Evolutionary conservation across 83 land plant genomes (phyloP).

Genomic region (Picea mariana): DNA sequence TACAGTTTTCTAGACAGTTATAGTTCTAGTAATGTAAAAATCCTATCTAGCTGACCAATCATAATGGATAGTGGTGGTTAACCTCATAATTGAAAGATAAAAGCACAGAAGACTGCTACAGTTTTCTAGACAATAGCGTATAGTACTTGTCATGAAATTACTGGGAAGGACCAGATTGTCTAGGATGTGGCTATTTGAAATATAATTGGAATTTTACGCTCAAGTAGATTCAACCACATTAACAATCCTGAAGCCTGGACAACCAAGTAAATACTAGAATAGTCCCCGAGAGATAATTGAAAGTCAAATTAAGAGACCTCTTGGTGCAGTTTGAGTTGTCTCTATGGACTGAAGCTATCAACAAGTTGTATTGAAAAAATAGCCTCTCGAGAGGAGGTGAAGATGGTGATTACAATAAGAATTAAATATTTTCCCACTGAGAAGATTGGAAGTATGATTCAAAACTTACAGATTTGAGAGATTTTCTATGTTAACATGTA

Average conservation of each 20-base stretch:
- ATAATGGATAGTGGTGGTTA: conserved; percentile 62
- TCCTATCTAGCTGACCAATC: conserved; percentile 49
- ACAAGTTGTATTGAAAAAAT: conserved; percentile 51
- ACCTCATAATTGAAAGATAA: conserved; percentile 60
- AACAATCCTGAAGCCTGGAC: too few species aligned
- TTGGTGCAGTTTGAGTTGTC: conserved; percentile 54
- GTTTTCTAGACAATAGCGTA: conserved; percentile 53
- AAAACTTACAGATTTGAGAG: conserved; percentile 28
- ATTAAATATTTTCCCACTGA: too few species aligned
- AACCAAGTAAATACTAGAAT: conserved; percentile 47
- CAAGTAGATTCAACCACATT: too few species aligned
- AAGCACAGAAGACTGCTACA: conserved; percentile 73
- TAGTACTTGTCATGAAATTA: conserved; percentile 53
- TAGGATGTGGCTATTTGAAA: conserved; percentile 35
- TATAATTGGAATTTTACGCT: conserved; percentile 69
- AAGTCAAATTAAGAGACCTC: conserved; percentile 68
- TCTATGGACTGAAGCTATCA: conserved; percentile 43
- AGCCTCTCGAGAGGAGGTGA: conserved; percentile 47
- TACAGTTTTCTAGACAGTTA: conserved; percentile 38
- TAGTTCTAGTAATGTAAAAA: conserved; percentile 41
- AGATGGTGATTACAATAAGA: too few species aligned
- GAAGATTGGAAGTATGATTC: too few species aligned
- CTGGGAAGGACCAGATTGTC: conserved; percentile 68
- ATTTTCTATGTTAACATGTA: conserved; percentile 18
- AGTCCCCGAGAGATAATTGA: conserved; percentile 59